Evolutionary conservation across 2,329 filamentous ascomycete species (phyloP).

Genomic region (Cladophialophora exuberans): DNA sequence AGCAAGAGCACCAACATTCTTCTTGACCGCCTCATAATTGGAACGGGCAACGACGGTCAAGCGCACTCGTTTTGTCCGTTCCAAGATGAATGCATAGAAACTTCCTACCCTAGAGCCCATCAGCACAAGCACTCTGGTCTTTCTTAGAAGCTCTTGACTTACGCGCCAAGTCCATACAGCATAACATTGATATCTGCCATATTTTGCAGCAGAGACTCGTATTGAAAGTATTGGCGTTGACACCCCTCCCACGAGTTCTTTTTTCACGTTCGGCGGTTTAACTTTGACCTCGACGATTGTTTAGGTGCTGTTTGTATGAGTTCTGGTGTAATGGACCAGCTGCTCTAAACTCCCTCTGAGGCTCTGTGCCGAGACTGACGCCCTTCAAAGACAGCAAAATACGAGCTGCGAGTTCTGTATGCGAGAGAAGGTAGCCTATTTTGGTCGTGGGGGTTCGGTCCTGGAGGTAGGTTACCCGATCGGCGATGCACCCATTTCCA

Average conservation of each 20-base stretch:
- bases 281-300: neutral
- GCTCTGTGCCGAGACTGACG: conserved; percentile 14
- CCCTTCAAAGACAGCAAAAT: conserved; percentile 15
- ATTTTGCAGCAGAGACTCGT: no score
- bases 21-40: conserved; percentile 49
- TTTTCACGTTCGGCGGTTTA: neutral
- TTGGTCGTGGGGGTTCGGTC: neutral
- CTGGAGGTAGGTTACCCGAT: neutral
- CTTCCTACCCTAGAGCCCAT: conserved; percentile 54
- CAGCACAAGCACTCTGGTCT: no score
- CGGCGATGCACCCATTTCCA: neutral
- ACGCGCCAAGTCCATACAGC: conserved; percentile 60
- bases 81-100: conserved; percentile 61
- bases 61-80: conserved; percentile 44
- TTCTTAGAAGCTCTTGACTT: conserved; percentile 37
- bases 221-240: neutral
- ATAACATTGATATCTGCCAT: conserved; percentile 48
- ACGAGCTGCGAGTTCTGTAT: neutral
- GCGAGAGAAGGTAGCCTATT: neutral
- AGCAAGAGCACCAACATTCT: conserved; percentile 37
- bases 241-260: neutral
- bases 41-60: conserved; percentile 51
- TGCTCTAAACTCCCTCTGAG: neutral
- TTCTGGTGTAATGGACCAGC: neutral
- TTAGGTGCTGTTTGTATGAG: neutral